Conservation (phyloP, 2,329 filamentous ascomycete species). For the Botrytis aclada region DNA sequence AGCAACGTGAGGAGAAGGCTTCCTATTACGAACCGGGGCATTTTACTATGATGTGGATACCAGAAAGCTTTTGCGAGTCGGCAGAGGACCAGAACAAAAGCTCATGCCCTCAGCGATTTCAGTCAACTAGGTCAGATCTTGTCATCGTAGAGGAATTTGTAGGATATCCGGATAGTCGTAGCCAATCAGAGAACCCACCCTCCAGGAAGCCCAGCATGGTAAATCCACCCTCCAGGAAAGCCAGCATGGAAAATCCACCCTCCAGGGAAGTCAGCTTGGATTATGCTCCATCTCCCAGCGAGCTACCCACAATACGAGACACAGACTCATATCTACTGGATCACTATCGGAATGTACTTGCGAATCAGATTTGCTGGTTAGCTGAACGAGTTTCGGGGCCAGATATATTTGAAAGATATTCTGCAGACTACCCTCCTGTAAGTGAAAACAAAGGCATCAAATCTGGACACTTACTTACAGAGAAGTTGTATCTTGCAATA, state of each 20-base stretch:
- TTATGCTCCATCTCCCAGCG: not conserved
- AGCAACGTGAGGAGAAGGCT: slow-evolving; percentile 57
- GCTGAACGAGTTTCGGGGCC: not conserved
- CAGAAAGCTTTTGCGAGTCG: slow-evolving; percentile 50
- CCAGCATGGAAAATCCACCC: not conserved
- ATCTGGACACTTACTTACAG: not conserved
- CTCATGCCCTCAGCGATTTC: not conserved
- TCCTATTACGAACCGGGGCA: slow-evolving; percentile 50
- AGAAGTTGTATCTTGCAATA: slow-evolving; percentile 14
- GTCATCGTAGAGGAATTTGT: not conserved
- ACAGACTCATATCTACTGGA: slow-evolving; percentile 24
- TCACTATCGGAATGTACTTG: slow-evolving; percentile 34
- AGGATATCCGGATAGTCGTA: not conserved
- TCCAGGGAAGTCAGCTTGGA: not conserved
- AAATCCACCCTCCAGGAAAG: not conserved
- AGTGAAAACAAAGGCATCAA: not conserved
- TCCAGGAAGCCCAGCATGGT: no score
- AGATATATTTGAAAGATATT: slow-evolving; percentile 4
- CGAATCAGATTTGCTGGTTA: slow-evolving; percentile 27
- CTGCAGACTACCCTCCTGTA: slow-evolving; percentile 4
- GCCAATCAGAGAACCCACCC: not conserved
- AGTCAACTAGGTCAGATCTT: not conserved
- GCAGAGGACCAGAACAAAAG: slow-evolving; percentile 47
- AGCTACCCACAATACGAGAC: not conserved
- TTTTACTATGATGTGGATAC: slow-evolving; percentile 54